These are phyloP conservation scores for Diaporthe helianthi DNA, from an alignment of 2,329 filamentous ascomycete species.

Conservation along the genomic window DNA sequence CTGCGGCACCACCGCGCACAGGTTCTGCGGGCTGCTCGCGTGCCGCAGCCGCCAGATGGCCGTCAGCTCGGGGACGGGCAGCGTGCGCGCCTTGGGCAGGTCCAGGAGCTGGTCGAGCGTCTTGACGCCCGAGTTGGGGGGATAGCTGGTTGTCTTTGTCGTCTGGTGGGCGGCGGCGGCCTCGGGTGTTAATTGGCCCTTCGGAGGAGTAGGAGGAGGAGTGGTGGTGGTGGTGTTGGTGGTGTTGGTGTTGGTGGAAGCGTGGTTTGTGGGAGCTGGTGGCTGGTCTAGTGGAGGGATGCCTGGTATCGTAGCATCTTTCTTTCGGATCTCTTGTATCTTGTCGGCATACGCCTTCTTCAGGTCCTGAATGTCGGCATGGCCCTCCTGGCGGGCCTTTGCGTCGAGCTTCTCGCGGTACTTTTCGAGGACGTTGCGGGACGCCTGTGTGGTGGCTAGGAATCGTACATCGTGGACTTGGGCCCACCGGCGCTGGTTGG, in stretches of 20 bases:
- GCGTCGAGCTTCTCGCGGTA: slow-evolving; percentile 85
- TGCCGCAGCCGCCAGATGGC: slow-evolving; percentile 91
- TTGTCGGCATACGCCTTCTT: slow-evolving; percentile 85
- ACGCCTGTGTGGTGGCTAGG: slow-evolving; percentile 77
- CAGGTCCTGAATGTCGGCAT: slow-evolving; percentile 74
- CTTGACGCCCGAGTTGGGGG: slow-evolving; percentile 45
- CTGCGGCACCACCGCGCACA: slow-evolving; percentile 84
- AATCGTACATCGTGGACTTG: slow-evolving; percentile 93
- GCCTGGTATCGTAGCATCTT: slow-evolving; percentile 61
- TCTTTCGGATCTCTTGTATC: slow-evolving; percentile 74
- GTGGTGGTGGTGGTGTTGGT: slow-evolving; percentile 31
- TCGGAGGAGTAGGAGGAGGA: slow-evolving; percentile 19
- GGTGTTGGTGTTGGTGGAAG: neutral
- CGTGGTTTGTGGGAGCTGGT: neutral
- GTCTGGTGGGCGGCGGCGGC: slow-evolving; percentile 41
- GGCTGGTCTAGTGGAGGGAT: slow-evolving; percentile 28
- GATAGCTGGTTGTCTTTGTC: slow-evolving; percentile 37
- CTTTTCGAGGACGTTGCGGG: slow-evolving; percentile 76
- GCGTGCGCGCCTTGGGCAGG: slow-evolving; percentile 74
- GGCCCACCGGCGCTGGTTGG: slow-evolving; percentile 81
- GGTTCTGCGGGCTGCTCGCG: slow-evolving; percentile 71
- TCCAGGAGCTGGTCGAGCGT: slow-evolving; percentile 69
- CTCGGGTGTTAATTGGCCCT: slow-evolving; percentile 40
- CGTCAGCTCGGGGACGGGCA: slow-evolving; percentile 83
- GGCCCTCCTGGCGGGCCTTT: slow-evolving; percentile 76